Percentiles rank a stretch among this genome's conserved stretches.
Evolutionary conservation across 768 basidiomycete species (phyloP).

Genomic region (Boletus huronensis): DNA sequence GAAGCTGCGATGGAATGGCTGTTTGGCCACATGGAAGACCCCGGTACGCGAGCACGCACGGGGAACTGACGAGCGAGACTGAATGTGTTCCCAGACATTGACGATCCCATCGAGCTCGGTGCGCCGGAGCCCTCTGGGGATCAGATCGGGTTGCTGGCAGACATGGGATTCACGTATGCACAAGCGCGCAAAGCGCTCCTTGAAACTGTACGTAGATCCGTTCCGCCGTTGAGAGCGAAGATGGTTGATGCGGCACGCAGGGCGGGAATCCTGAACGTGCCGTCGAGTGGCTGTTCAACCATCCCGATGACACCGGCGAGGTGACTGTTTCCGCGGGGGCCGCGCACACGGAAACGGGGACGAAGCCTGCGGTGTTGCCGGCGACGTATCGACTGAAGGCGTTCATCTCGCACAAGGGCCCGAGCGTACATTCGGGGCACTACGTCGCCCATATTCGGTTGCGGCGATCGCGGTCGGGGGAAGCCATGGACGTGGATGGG

Average conservation of each 20-base stretch:
- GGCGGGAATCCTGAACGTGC: constrained; percentile 77
- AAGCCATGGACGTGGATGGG: constrained; percentile 31
- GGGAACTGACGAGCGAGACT: background rate
- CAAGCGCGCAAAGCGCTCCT: constrained; percentile 86
- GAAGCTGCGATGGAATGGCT: constrained; percentile 96
- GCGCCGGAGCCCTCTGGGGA: constrained; percentile 60
- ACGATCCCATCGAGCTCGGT: constrained; percentile 57
- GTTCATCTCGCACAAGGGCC: constrained; percentile 97
- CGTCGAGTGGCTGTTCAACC: constrained; percentile 94
- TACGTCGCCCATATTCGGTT: constrained; percentile 79
- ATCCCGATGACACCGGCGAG: constrained; percentile 84
- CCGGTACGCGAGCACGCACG: constrained; percentile 46
- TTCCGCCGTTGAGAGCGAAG: background rate
- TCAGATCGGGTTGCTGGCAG: constrained; percentile 67
- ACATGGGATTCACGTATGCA: constrained; percentile 88
- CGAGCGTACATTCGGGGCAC: constrained; percentile 91
- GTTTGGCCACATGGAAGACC: constrained; percentile 92
- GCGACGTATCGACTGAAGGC: constrained; percentile 81
- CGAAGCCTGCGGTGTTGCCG: constrained; percentile 49
- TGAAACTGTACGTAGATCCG: constrained; percentile 63
- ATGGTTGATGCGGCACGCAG: constrained; percentile 34
- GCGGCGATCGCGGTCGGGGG: background rate
- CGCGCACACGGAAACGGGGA: constrained; percentile 11
- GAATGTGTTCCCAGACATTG: constrained; percentile 64
- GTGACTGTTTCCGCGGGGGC: constrained; percentile 32